These are phyloP conservation scores for Aspergillus chevalieri DNA, from an alignment of 2,329 filamentous ascomycete genomes.

Conservation along the genomic window DNA sequence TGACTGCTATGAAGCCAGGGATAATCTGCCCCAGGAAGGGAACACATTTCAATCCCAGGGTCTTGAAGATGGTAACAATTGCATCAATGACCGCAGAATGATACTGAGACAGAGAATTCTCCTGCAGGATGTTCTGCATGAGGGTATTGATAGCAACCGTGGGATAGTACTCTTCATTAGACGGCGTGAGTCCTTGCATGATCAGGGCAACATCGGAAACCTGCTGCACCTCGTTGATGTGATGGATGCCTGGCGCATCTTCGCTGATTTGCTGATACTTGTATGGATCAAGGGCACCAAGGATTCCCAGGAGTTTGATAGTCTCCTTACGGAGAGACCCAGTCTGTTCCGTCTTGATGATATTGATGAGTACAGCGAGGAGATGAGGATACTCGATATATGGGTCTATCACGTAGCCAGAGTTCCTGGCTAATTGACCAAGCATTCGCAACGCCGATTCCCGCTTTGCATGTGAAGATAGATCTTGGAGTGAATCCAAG, in stretches of 20 bases:
- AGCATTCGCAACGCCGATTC: constrained; percentile 86
- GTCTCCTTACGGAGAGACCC: constrained; percentile 84
- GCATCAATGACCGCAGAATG: constrained; percentile 93
- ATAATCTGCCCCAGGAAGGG: constrained; percentile 91
- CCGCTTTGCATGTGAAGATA: constrained; percentile 82
- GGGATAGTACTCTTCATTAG: constrained; percentile 96
- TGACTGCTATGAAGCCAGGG: constrained; percentile 88
- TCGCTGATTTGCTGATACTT: constrained; percentile 92
- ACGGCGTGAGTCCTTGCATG: constrained; percentile 94
- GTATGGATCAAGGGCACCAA: constrained; percentile 92
- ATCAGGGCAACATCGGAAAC: constrained; percentile 94
- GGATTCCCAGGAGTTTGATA: constrained; percentile 91
- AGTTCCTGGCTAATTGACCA: constrained; percentile 89
- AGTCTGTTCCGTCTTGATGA: constrained; percentile 87
- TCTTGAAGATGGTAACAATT: constrained; percentile 98
- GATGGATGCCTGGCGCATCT: constrained; percentile 73
- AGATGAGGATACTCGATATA: constrained; percentile 93
- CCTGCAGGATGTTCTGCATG: constrained; percentile 77
- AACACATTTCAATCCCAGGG: constrained; percentile 90
- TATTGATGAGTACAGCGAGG: constrained; percentile 84
- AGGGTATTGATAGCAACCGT: constrained; percentile 96
- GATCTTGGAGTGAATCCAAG: constrained; percentile 86
- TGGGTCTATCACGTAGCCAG: constrained; percentile 93
- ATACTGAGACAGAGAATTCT: constrained; percentile 80
- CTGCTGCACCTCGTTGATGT: constrained; percentile 57